Evolutionary conservation across 768 basidiomycete species (phyloP), one percentile per base, ranked within the genome.

Genomic region (Mycena sanguinolenta): DNA sequence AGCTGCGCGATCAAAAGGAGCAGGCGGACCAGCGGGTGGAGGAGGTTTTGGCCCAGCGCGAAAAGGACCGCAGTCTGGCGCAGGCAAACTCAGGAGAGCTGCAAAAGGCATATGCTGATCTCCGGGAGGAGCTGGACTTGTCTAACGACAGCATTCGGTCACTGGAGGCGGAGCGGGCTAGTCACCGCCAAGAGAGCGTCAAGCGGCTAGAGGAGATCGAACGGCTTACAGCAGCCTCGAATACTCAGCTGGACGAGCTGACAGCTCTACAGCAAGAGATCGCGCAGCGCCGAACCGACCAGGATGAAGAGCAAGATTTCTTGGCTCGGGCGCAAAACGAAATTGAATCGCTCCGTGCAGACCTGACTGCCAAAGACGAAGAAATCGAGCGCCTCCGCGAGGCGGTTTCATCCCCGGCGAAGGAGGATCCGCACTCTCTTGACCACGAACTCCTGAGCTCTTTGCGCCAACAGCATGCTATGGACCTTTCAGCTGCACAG

Each of bases 401-500:
- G 68, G 82, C 79, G 49, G 81, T 81, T 39, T 81, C 86, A 28
- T 82, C 85, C 30, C 80, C 87, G 3, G 75, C 82, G 0, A 76
- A 78, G n/a, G 76, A 82, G 59, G 78, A 77, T 2, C 79, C 87
- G 32, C 86, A 85, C 54, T 90, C 91, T 30, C 82, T 95, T 39
- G 90, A 93, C 80, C 88, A 89, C 75, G 95, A 95, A 81, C 87
- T 95, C 83, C 79, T 94, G 23, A 86, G 88, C 65, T 88, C 91
- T 28, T 80, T 93, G 38, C 85, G 85, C 75, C 92, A 95, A 75
- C 92, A 94, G 72, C 92, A 95, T 75, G 85, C 88, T 16, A 87
- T 97, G 66, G 95, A 95, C 67, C 85, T 96, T 9, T 96, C 95
- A 39, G 83, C 89, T 14, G 90, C 95, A 4, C 93, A 93, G 39